phyloP scores from a whole-genome alignment of 768 basidiomycete genomes.

The Leccinellum albellum region DNA sequence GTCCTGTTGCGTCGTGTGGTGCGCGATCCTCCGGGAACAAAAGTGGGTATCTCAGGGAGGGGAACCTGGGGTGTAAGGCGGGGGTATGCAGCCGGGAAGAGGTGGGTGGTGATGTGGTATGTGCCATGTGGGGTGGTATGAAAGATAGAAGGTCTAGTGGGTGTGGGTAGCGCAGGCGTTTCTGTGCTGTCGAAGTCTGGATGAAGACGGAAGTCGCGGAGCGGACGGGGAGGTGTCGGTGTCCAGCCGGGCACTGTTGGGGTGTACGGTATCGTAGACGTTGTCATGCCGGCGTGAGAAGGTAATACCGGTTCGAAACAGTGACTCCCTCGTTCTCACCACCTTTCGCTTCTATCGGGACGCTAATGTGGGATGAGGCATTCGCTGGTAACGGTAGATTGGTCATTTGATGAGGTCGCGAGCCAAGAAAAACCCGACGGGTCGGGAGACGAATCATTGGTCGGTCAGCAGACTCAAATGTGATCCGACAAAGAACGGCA shows the following conservation, averaged over 20 bases:
- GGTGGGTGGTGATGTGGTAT: slow-evolving; percentile 28
- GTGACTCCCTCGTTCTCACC: too few species aligned
- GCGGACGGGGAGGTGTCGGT: slow-evolving; percentile 20
- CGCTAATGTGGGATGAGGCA: too few species aligned
- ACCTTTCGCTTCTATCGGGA: too few species aligned
- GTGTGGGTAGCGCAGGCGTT: slow-evolving; percentile 20
- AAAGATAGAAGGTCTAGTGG: slow-evolving; percentile 17
- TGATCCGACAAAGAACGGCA: too few species aligned
- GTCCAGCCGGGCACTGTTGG: slow-evolving; percentile 18
- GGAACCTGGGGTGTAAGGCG: slow-evolving; percentile 22
- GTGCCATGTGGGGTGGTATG: slow-evolving; percentile 12
- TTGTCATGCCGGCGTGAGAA: neutral
- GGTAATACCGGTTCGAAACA: too few species aligned
- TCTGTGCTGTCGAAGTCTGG: slow-evolving; percentile 4
- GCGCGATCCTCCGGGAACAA: neutral
- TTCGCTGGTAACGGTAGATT: too few species aligned
- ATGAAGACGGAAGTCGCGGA: slow-evolving; percentile 11
- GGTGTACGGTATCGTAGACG: slow-evolving; percentile 18
- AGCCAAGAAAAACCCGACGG: too few species aligned
- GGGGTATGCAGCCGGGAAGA: slow-evolving; percentile 30
- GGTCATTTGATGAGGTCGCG: too few species aligned
- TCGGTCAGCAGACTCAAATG: too few species aligned
- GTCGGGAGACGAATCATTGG: too few species aligned
- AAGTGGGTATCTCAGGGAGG: slow-evolving; percentile 18
- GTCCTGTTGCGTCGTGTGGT: slow-evolving; percentile 11